A percentile compares a stretch with the other conserved stretches of the same genome.
Evolutionary conservation across 208 protist genomes (phyloP).

Genomic region (Trypanosoma rangeli): DNA sequence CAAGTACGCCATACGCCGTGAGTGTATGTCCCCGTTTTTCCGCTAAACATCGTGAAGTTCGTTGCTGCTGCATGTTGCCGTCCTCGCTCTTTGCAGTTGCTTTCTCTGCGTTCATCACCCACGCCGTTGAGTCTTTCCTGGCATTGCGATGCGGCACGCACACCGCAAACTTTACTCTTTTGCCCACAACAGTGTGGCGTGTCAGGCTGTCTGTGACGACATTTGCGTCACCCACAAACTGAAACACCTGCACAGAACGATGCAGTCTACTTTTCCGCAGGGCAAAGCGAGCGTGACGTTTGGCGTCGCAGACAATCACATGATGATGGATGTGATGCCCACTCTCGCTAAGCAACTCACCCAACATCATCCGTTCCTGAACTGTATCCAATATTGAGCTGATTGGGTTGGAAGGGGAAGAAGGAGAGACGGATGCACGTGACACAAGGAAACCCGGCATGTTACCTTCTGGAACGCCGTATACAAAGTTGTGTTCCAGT

Average conservation of each 20-base stretch:
- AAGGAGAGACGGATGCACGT: background rate
- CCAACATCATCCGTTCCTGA: slow-evolving; percentile 9
- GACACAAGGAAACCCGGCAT: background rate
- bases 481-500: slow-evolving; percentile 17
- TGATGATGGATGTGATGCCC: slow-evolving; percentile 58
- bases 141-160: slow-evolving; percentile 32
- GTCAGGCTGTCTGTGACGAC: slow-evolving; percentile 40
- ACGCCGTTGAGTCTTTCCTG: slow-evolving; percentile 16
- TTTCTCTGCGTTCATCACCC: slow-evolving; percentile 42
- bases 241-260: slow-evolving; percentile 45
- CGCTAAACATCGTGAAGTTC: slow-evolving; percentile 25
- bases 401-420: background rate
- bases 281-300: slow-evolving; percentile 51
- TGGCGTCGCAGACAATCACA: slow-evolving; percentile 56
- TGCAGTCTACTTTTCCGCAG: slow-evolving; percentile 55
- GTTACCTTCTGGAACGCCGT: background rate
- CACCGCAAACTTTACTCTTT: slow-evolving; percentile 41
- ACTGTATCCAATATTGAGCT: background rate
- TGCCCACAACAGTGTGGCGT: slow-evolving; percentile 42
- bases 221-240: slow-evolving; percentile 36
- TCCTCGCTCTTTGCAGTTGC: slow-evolving; percentile 6
- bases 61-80: background rate
- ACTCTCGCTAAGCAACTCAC: slow-evolving; percentile 57
- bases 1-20: slow-evolving; percentile 40
- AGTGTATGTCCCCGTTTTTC: slow-evolving; percentile 51